Percentiles rank a stretch among this genome's conserved stretches.
Conservation (phyloP, 805 yeast species). For the Candida berthetii region DNA sequence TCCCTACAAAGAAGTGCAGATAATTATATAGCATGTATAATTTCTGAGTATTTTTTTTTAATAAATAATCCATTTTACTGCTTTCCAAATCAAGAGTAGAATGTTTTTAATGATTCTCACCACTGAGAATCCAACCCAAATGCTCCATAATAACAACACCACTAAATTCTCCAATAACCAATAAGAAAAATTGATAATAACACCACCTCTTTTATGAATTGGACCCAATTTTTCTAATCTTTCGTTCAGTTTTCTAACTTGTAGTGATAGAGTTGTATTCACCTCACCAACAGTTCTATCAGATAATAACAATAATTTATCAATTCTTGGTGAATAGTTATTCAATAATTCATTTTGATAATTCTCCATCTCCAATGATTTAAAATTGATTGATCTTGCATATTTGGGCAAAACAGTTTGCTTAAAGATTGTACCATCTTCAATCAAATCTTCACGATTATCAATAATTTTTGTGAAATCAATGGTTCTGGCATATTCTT, state of each 20-base stretch:
- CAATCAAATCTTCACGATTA: background rate
- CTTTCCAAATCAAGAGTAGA: constrained; percentile 5
- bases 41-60: background rate
- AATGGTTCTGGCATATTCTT: constrained; percentile 3
- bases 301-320: constrained; percentile 52
- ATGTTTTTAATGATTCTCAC: constrained; percentile 28
- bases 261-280: constrained; percentile 62
- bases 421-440: background rate
- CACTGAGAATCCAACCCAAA: constrained; percentile 52
- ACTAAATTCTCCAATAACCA: constrained; percentile 43
- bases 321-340: constrained; percentile 43
- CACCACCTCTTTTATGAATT: constrained; percentile 23
- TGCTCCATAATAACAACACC: constrained; percentile 41
- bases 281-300: constrained; percentile 71
- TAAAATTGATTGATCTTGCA: constrained; percentile 10
- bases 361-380: constrained; percentile 11
- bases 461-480: constrained; percentile 4
- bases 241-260: constrained; percentile 49
- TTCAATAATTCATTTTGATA: constrained; percentile 15
- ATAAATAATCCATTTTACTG: constrained; percentile 11
- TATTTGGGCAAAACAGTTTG: constrained; percentile 2
- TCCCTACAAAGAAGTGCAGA: too few species aligned
- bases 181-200: constrained; percentile 34
- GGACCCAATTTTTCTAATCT: constrained; percentile 34
- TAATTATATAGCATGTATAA: too few species aligned